These are phyloP conservation scores for Borovskyia barvae DNA, from an alignment of 208 protist genomes.

Conservation along the genomic window DNA sequence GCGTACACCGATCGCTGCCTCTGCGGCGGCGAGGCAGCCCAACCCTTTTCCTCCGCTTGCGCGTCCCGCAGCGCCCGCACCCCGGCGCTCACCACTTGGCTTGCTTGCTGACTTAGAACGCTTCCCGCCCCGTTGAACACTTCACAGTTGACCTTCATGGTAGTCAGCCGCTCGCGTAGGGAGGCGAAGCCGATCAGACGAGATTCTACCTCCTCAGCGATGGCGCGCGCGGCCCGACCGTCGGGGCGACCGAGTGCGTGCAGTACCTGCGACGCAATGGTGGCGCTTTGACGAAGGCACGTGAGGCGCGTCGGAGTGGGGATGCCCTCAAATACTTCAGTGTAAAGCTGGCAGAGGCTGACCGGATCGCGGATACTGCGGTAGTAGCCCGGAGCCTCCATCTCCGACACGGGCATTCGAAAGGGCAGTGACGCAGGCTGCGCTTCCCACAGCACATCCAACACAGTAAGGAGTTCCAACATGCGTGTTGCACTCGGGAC, in stretches of 20 bases:
- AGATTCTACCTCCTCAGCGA: constrained; percentile 1
- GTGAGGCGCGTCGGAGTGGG: constrained; percentile 5
- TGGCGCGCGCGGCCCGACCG: background rate
- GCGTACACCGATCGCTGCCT: no score
- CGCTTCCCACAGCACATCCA: constrained; percentile 51
- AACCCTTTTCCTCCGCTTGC: constrained; percentile 32
- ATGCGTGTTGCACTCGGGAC: constrained; percentile 25
- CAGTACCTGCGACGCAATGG: background rate
- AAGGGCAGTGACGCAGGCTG: constrained; percentile 32
- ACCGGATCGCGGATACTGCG: constrained; percentile 47
- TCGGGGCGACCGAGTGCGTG: background rate
- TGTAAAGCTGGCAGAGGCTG: constrained; percentile 56
- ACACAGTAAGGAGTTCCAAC: constrained; percentile 40
- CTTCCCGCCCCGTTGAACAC: constrained; percentile 54
- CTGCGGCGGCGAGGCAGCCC: background rate
- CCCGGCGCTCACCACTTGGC: constrained; percentile 34
- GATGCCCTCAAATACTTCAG: constrained; percentile 35
- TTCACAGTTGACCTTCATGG: constrained; percentile 57
- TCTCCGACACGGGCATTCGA: constrained; percentile 67
- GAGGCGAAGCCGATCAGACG: constrained; percentile 31
- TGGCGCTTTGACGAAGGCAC: background rate
- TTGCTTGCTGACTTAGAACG: constrained; percentile 29
- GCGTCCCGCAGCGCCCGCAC: constrained; percentile 47
- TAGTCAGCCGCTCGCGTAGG: constrained; percentile 43
- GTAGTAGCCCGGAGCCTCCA: constrained; percentile 72